Evolutionary conservation across 495 filamentous ascomycete genomes (phyloP), one percentile per base, ranked within the genome.

Genomic region (Chaetomium tenue): DNA sequence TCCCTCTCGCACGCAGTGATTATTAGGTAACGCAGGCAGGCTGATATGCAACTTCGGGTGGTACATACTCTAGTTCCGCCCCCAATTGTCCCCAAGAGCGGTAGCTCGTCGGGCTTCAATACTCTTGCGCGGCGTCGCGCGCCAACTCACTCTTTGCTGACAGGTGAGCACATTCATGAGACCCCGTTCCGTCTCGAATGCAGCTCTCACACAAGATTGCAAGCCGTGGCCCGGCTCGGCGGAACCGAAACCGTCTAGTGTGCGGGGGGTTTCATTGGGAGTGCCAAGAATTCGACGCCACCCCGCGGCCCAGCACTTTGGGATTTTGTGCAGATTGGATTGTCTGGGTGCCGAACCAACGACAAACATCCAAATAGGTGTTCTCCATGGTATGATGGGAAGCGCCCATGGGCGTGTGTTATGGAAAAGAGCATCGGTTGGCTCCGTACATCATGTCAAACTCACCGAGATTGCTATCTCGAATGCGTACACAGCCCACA

Each of bases 221-320:
- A 26, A 26, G 15, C 5, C 26, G 11, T 51, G 59, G 47, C 59
- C 59, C 59, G 20, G 30, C 6, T n/a, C 20, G 13, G 20, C 59
- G 59, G 59, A 61, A 61, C 59, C 59, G 59, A 61, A 48, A 52
- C 47, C 20, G 33, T 47, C 33, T 20, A 50, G n/a, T 23, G 47
- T 42, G 59, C 44, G 59, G 58, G 33, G 58, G 59, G 59, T 52
- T 26, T 5, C 30, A 52, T 53, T 61, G 59, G 20, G 48, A 53
- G 30, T 15, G 22, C 30, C 59, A 52, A 53, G 30, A 5, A 1
- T 15, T 18, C 16, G 18, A 25, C 55, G 39, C 44, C 40, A 48
- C 42, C 26, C 40, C 40, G 22, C 23, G 6, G 22, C 55, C 39
- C 55, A 28, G 55, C 55, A 18, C 7, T 44, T 20, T 58, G 39